Evolutionary conservation across 2,329 filamentous ascomycete genomes (phyloP).

Genomic region (Xylariaceae sp.): DNA sequence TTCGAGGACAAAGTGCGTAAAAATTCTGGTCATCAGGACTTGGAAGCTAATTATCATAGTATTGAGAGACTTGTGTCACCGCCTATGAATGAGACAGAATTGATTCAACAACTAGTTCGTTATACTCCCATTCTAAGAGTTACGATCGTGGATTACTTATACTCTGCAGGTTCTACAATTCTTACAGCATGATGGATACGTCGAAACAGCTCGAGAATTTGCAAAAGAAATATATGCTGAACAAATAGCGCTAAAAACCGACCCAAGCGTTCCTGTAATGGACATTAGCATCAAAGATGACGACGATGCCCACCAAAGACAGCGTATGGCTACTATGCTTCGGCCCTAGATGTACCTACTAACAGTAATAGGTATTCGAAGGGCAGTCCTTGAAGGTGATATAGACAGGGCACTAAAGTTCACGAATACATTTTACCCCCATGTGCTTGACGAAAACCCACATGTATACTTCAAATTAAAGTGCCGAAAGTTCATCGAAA

Average conservation of each 20-base stretch:
- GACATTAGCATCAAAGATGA: slow-evolving; percentile 77
- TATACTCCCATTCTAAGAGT: not conserved
- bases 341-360: slow-evolving; percentile 12
- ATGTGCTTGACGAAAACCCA: slow-evolving; percentile 78
- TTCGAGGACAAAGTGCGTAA: slow-evolving; percentile 48
- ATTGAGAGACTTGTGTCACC: slow-evolving; percentile 65
- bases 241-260: slow-evolving; percentile 70
- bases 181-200: slow-evolving; percentile 91
- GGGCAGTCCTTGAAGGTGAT: slow-evolving; percentile 87
- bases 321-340: slow-evolving; percentile 62
- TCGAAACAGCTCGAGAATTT: slow-evolving; percentile 90
- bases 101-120: slow-evolving; percentile 79
- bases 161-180: slow-evolving; percentile 73
- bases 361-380: slow-evolving; percentile 73
- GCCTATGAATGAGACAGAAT: slow-evolving; percentile 71
- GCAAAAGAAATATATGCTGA: slow-evolving; percentile 79
- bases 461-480: slow-evolving; percentile 86
- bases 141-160: slow-evolving; percentile 19
- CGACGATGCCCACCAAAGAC: slow-evolving; percentile 82
- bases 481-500: slow-evolving; percentile 93
- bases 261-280: slow-evolving; percentile 57
- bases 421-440: slow-evolving; percentile 78
- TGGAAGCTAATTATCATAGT: slow-evolving; percentile 41
- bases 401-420: slow-evolving; percentile 88
- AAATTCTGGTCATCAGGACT: slow-evolving; percentile 10